Evolutionary conservation across 2,329 filamentous ascomycete species (phyloP).

Genomic region (Talaromyces marneffei): DNA sequence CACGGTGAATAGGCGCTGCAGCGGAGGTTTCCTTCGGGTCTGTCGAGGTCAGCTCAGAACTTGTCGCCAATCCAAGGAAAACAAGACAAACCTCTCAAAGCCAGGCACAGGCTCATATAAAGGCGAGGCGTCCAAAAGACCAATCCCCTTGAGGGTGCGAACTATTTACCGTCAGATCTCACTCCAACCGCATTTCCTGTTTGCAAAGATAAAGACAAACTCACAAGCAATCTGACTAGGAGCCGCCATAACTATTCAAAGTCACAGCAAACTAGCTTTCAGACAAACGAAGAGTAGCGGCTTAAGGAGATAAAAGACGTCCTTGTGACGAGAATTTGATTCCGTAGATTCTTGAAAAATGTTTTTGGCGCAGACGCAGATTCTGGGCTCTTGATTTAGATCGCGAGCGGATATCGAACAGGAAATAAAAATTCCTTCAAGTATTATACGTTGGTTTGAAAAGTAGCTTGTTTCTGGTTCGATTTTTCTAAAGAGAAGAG

Average conservation of each 20-base stretch:
- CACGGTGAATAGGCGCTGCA: slow-evolving; percentile 95
- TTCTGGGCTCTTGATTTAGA: not conserved
- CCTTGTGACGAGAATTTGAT: slow-evolving; percentile 6
- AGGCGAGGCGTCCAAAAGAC: slow-evolving; percentile 84
- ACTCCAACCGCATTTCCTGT: not conserved
- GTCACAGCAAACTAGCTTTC: slow-evolving; percentile 54
- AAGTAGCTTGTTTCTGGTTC: not conserved
- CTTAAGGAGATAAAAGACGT: not conserved
- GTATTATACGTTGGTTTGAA: not conserved
- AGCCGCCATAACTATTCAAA: slow-evolving; percentile 90
- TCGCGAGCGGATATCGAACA: not conserved
- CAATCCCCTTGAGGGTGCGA: slow-evolving; percentile 95
- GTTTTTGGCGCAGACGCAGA: no score
- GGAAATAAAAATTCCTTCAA: not conserved
- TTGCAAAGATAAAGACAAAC: slow-evolving; percentile 25
- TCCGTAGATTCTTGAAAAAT: not conserved
- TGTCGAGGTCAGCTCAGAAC: slow-evolving; percentile 28
- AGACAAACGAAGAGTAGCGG: not conserved
- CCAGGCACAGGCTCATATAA: slow-evolving; percentile 78
- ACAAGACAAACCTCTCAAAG: slow-evolving; percentile 53
- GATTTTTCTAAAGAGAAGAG: not conserved
- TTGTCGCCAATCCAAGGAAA: not conserved
- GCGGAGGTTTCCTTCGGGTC: slow-evolving; percentile 88
- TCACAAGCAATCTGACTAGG: slow-evolving; percentile 87
- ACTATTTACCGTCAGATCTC: slow-evolving; percentile 40